Base-by-base conservation (phyloP, 2,329 filamentous ascomycete genomes). In the Amylocarpus encephaloides region DNA sequence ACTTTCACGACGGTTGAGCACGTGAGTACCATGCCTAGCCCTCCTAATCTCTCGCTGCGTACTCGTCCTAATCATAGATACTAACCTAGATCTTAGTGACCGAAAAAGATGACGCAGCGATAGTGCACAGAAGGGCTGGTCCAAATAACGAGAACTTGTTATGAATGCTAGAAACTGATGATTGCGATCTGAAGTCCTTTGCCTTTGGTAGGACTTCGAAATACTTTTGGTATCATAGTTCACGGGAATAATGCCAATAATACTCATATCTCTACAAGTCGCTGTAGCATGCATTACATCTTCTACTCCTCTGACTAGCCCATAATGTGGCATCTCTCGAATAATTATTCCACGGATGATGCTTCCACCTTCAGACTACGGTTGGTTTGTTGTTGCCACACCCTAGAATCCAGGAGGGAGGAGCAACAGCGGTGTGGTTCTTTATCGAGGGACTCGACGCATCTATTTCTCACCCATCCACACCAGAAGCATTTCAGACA, bases 1-100 rank as follows among this genome's bases (percentile, higher is more conserved):
- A 56, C 81, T 98, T 53, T 93, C 90, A 22, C 80, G 93, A 70
- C 82, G 92, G 68, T 86, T 98, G 64, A 96, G 90, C 85, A 95
- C 94, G 93, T 97, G 74, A 88, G 88, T 76, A 15, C 12, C 3
- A 36, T 10, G 12, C 34, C 15, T 16, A 13, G 40, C n/a, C 9
- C 22, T 18, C 2, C 15, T 30, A 5, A 16, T 30, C 26, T 36
- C 11, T 35, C 32, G 26, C 42, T 16, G 16, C 15, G 15, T 32
- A 18, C 36, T 38, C 43, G 32, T 15, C 39, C 38, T 36, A 12
- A 33, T 19, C 30, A 26, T 15, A 11, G 30, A 26, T 41, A 43
- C 44, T 53, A 29, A 58, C 33, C 15, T 15, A 40, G 13, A 36
- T 42, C 44, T 18, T 43, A 49, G 40, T 15, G 43, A 63, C 51